Base-by-base conservation (phyloP, 1,284 basidiomycete genomes). In the Apiotrichum domesticum region DNA sequence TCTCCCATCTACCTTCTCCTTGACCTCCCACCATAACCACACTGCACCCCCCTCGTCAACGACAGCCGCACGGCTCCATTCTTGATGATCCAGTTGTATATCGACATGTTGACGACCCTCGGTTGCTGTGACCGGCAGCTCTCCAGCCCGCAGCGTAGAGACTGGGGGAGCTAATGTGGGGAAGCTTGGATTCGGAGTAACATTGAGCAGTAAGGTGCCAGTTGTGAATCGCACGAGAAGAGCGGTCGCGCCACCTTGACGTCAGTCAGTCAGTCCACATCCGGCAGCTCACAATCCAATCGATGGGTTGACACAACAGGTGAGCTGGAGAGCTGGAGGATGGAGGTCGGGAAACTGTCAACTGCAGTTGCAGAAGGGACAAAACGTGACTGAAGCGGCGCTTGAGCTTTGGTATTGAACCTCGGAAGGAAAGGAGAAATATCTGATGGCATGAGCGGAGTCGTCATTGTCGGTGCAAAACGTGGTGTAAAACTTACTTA, bases 31-130 rank as follows among this genome's bases (percentile, higher is more conserved):
- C 72, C 72, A 73, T 7, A 69, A 39, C 71, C 70, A 73, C 2
- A 75, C 63, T 1, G 63, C 71, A 0, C 73, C 73, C 1, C 56
- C 47, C 41, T 71, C 70, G 56, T 75, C 73, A 1, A 71, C 69
- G 9, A 75, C 42, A 11, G 66, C 51, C 3, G 60, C 58, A 43
- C 64, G 57, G 0, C 65, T 59, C 66, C 66, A 70, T 1, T 21
- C 35, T 1, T 3, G 29, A 0, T 68, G 61, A 56, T 73, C 68
- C 4, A 73, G 35, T 2, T 64, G 67, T 2, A 66, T 50, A 52
- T 75, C 72, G 2, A 71, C 61, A 53, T 69, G 66, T 21, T 60
- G 49, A 11, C 64, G 52, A 0, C 62, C 65, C 37, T 63, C 67
- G 1, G 69, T 70, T 0, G 11, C 46, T 0, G 21, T 13, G 0